These are phyloP conservation scores for Suhomyces faveliae DNA, from an alignment of 805 yeast genomes.

Conservation along the genomic window DNA sequence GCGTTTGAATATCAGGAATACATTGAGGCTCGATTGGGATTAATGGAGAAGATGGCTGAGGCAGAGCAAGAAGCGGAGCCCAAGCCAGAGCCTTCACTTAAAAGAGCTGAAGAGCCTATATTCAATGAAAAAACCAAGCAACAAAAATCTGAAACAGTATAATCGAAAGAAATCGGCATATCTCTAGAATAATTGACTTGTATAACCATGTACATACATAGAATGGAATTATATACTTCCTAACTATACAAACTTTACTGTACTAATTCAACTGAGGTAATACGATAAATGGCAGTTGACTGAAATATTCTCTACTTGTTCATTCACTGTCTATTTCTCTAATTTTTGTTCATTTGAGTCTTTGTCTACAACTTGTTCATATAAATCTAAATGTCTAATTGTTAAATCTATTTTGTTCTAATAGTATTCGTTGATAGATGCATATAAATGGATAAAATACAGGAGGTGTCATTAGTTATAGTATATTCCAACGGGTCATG, in stretches of 20 bases:
- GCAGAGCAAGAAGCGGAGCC: background rate
- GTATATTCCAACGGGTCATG: background rate
- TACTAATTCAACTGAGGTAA: too few species aligned
- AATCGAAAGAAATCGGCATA: background rate
- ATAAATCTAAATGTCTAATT: too few species aligned
- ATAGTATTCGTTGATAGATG: background rate
- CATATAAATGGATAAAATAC: background rate
- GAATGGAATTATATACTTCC: too few species aligned
- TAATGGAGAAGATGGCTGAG: slow-evolving; percentile 8
- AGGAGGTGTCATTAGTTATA: background rate
- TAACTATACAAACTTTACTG: background rate
- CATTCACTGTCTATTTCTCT: too few species aligned
- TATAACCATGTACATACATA: too few species aligned
- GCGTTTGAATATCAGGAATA: slow-evolving; percentile 13
- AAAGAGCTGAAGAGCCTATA: background rate
- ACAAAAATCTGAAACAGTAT: background rate
- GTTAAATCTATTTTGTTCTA: too few species aligned
- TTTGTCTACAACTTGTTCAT: too few species aligned
- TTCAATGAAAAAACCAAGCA: slow-evolving; percentile 2
- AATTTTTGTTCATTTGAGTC: too few species aligned
- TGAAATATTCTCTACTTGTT: too few species aligned
- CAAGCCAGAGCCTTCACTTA: background rate
- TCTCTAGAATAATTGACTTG: too few species aligned
- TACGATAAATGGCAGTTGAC: too few species aligned
- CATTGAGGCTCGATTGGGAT: slow-evolving; percentile 9